These are phyloP conservation scores for Didymella pinodella DNA, from an alignment of 2,329 filamentous ascomycete genomes.

Conservation along the genomic window DNA sequence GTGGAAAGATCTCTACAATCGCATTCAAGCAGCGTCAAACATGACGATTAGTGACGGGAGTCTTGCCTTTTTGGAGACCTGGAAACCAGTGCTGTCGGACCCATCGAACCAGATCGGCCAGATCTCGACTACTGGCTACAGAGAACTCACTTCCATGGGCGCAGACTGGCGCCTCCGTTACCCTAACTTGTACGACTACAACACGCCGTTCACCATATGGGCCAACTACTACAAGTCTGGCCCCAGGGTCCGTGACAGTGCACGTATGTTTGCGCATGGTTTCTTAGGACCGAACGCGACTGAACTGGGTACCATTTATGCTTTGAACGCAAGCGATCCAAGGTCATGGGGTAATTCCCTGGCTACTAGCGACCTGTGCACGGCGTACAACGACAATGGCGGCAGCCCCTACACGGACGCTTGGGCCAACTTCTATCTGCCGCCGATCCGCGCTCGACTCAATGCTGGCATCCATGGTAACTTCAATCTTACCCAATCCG, in stretches of 20 bases:
- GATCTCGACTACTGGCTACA: conserved; percentile 68
- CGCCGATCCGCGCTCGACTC: conserved; percentile 62
- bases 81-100: conserved; percentile 66
- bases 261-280: conserved; percentile 67
- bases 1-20: conserved; percentile 56
- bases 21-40: conserved; percentile 61
- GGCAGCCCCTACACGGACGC: conserved; percentile 57
- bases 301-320: conserved; percentile 63
- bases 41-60: conserved; percentile 61
- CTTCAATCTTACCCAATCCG: conserved; percentile 62
- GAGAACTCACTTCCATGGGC: conserved; percentile 66
- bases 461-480: conserved; percentile 63
- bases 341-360: conserved; percentile 68
- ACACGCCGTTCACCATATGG: conserved; percentile 66
- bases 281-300: conserved; percentile 66
- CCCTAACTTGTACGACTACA: conserved; percentile 59
- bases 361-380: conserved; percentile 69
- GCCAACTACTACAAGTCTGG: conserved; percentile 66
- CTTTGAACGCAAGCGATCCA: conserved; percentile 65
- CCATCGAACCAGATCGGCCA: conserved; percentile 65
- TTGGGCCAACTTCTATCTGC: conserved; percentile 63
- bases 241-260: conserved; percentile 68
- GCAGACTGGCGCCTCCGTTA: conserved; percentile 58
- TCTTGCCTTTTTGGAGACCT: conserved; percentile 65
- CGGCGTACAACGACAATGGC: conserved; percentile 63